These are phyloP conservation scores for Curvularia hawaiiensis DNA, from an alignment of 2,329 filamentous ascomycete genomes.

Conservation along the genomic window DNA sequence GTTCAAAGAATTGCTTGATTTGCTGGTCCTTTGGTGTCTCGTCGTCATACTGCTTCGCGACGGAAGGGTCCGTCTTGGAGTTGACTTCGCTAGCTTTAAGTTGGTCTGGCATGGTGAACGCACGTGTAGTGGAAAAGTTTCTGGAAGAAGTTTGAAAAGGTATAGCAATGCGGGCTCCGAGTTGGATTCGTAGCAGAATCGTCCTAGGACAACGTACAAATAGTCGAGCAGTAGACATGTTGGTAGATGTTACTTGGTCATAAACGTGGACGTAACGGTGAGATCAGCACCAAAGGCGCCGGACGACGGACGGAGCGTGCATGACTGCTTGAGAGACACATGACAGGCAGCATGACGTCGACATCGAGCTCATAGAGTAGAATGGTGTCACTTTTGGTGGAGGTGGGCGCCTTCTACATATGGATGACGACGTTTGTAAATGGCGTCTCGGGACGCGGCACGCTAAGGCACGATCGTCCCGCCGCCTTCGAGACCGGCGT, in stretches of 20 bases:
- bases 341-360: slow-evolving; percentile 28
- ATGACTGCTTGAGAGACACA: slow-evolving; percentile 6
- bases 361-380: slow-evolving; percentile 12
- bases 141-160: slow-evolving; percentile 7
- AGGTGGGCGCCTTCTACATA: slow-evolving; percentile 22
- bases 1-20: slow-evolving; percentile 54
- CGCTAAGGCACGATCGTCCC: slow-evolving; percentile 19
- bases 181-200: slow-evolving; percentile 8
- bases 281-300: slow-evolving; percentile 23
- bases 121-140: slow-evolving; percentile 25
- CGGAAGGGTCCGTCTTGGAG: slow-evolving; percentile 53
- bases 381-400: slow-evolving; percentile 19
- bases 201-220: slow-evolving; percentile 21
- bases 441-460: slow-evolving; percentile 18
- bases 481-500: not conserved
- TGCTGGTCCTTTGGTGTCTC: slow-evolving; percentile 52
- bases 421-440: slow-evolving; percentile 31
- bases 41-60: slow-evolving; percentile 56
- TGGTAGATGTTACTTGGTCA: slow-evolving; percentile 5
- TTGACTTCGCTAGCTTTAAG: slow-evolving; percentile 49
- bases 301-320: slow-evolving; percentile 6
- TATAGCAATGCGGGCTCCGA: slow-evolving; percentile 1
- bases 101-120: slow-evolving; percentile 53
- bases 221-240: slow-evolving; percentile 26
- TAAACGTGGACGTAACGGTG: slow-evolving; percentile 25